Evolutionary conservation across 1,139 yeast genomes (phyloP).

Genomic region (Candida smagusa): DNA sequence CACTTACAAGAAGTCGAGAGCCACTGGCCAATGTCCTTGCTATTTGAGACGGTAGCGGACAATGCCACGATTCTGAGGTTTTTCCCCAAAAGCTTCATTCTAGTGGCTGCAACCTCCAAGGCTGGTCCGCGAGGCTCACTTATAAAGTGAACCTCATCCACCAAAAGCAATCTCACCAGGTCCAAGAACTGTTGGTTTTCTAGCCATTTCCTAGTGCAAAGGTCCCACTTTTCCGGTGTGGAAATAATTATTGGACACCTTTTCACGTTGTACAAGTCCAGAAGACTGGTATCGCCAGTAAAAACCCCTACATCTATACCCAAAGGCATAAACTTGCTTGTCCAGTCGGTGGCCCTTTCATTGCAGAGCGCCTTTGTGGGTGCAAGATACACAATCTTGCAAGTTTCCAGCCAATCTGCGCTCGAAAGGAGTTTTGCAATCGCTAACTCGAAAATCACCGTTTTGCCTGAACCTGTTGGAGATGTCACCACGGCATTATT

Average conservation of each 20-base stretch:
- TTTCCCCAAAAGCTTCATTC: conserved; percentile 40
- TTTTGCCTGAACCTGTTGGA: conserved; percentile 60
- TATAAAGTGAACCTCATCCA: conserved; percentile 52
- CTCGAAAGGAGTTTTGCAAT: conserved; percentile 32
- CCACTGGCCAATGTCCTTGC: conserved; percentile 49
- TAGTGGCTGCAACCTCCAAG: conserved; percentile 49
- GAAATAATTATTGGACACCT: conserved; percentile 46
- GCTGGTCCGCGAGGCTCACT: conserved; percentile 49
- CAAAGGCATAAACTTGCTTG: conserved; percentile 26
- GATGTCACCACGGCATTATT: conserved; percentile 47
- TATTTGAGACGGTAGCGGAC: conserved; percentile 55
- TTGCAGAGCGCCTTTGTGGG: conserved; percentile 54
- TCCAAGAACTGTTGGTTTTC: conserved; percentile 26
- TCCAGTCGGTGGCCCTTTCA: conserved; percentile 46
- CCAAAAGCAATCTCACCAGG: conserved; percentile 33
- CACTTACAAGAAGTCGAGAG: conserved; percentile 17
- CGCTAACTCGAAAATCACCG: conserved; percentile 52
- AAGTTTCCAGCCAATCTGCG: conserved; percentile 11
- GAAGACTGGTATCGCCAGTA: conserved; percentile 37
- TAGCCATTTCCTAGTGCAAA: conserved; percentile 47
- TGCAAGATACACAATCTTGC: conserved; percentile 47
- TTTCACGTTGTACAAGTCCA: conserved; percentile 31
- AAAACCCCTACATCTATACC: conserved; percentile 42
- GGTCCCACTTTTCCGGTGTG: conserved; percentile 61
- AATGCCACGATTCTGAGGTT: conserved; percentile 46